phyloP scores from a whole-genome alignment of 371 early-diverging fungal genomes.

The Mucor ambiguus region DNA sequence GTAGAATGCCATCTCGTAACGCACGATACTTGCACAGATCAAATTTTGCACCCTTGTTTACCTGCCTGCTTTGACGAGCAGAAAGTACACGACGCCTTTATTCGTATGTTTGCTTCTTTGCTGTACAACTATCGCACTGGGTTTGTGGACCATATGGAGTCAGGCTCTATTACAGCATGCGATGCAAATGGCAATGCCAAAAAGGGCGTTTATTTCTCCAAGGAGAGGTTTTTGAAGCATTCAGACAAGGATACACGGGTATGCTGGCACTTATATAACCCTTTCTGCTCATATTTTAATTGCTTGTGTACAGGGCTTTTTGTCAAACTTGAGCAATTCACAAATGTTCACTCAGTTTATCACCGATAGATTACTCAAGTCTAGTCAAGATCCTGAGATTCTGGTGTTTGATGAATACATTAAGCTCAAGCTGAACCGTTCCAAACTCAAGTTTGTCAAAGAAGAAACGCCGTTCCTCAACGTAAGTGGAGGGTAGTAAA shows the following conservation, averaged over 20 bases:
- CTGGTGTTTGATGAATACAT: slow-evolving; percentile 82
- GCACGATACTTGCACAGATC: slow-evolving; percentile 60
- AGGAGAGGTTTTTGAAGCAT: slow-evolving; percentile 64
- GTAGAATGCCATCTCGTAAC: slow-evolving; percentile 57
- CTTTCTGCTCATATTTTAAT: neutral
- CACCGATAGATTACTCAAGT: slow-evolving; percentile 68
- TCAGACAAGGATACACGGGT: slow-evolving; percentile 73
- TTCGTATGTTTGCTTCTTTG: slow-evolving; percentile 79
- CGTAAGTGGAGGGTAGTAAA: slow-evolving; percentile 30
- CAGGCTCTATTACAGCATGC: slow-evolving; percentile 8
- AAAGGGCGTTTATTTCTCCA: slow-evolving; percentile 43
- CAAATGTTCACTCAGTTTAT: slow-evolving; percentile 87
- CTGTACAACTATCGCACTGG: slow-evolving; percentile 72
- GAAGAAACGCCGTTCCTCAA: slow-evolving; percentile 81
- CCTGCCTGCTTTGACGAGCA: slow-evolving; percentile 72
- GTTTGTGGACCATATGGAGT: slow-evolving; percentile 41
- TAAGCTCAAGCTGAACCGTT: slow-evolving; percentile 80
- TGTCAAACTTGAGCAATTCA: slow-evolving; percentile 66
- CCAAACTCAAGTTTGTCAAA: slow-evolving; percentile 73
- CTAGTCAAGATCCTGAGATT: slow-evolving; percentile 71
- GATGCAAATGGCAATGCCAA: slow-evolving; percentile 22
- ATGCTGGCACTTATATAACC: slow-evolving; percentile 12
- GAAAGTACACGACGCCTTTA: slow-evolving; percentile 68
- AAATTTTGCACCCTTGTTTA: slow-evolving; percentile 60
- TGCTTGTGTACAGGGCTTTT: slow-evolving; percentile 44